Conservation (phyloP, 2,329 filamentous ascomycete genomes). For the Alternaria novae-zelandiae region DNA sequence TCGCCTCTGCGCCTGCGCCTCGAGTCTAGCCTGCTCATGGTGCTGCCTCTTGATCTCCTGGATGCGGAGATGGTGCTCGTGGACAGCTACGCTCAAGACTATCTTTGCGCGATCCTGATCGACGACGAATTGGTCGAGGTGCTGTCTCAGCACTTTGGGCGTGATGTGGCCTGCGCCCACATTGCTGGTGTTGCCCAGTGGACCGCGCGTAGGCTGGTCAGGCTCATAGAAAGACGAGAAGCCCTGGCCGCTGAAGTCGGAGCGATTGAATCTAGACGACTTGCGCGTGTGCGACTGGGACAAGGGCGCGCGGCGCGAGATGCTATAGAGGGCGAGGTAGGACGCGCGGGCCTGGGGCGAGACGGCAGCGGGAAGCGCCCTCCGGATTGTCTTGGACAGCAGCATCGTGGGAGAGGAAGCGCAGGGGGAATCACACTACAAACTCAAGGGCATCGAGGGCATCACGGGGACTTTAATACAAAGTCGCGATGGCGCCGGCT, state of each 20-base stretch:
- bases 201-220: constrained; percentile 66
- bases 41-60: constrained; percentile 76
- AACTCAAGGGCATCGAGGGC: neutral
- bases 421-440: constrained; percentile 2
- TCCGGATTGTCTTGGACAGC: constrained; percentile 26
- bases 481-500: constrained; percentile 5
- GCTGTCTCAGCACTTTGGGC: constrained; percentile 76
- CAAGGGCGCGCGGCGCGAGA: constrained; percentile 24
- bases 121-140: constrained; percentile 94
- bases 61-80: constrained; percentile 94
- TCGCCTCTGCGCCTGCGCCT: constrained; percentile 73
- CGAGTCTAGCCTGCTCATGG: constrained; percentile 76
- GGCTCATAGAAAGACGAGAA: constrained; percentile 70
- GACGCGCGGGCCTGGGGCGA: constrained; percentile 51
- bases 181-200: constrained; percentile 64
- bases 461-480: constrained; percentile 15
- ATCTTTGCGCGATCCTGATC: constrained; percentile 96
- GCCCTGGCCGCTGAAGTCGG: constrained; percentile 67
- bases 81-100: constrained; percentile 88
- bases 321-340: constrained; percentile 46
- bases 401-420: constrained; percentile 25
- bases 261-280: constrained; percentile 61
- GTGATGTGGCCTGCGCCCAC: constrained; percentile 66
- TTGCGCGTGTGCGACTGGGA: constrained; percentile 30
- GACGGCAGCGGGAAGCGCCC: constrained; percentile 36